Evolutionary conservation across 31 red algal genomes (phyloP), one percentile per base, ranked within the genome.

Genomic region (Asparagopsis taxiformis): DNA sequence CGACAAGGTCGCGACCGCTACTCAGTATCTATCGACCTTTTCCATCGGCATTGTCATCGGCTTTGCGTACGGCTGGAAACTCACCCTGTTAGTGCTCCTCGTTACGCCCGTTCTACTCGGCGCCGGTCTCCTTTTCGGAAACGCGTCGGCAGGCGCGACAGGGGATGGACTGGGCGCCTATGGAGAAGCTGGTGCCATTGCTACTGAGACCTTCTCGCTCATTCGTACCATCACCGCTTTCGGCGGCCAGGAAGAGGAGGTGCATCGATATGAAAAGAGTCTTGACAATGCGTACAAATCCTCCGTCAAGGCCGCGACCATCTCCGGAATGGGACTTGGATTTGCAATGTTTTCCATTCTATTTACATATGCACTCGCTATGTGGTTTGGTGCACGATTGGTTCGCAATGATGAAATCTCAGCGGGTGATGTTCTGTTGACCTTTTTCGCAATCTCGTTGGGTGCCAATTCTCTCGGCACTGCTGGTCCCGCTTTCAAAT

Each of bases 151-250:
- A 8, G 77, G 72, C 41, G 76, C 77, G 28, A 80, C 85, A 1
- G 74, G 65, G 9, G 84, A 87, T 33, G 77, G 76, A 1, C 82
- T 84, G 15, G 79, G 77, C 41, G 91, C 91, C 11, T 94, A 99
- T 59, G 92, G 77, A 29, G 66, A 60, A 8, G 96, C 96, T 30
- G 91, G 91, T 24, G 84, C 77, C 31, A 61, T 95, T n/a, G 91
- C 92, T 2, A 55, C 67, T 1, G 96, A 99, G 75, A 74, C 79
- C 28, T 55, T 99, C 49, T 63, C 82, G 13, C 70, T 93, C 57
- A 99, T 99, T 63, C 87, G 89, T 13, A 99, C 89, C 3, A 85
- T 92, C 35, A 81, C 73, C 0, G 75, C 96, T 20, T 99, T 89
- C 38, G 77, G 82, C 16, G 77, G 68, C 0, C 91, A 99, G 74